Evolutionary conservation across 352 stramenopile genomes (phyloP).

Genomic region (Globisporangium perplexum): DNA sequence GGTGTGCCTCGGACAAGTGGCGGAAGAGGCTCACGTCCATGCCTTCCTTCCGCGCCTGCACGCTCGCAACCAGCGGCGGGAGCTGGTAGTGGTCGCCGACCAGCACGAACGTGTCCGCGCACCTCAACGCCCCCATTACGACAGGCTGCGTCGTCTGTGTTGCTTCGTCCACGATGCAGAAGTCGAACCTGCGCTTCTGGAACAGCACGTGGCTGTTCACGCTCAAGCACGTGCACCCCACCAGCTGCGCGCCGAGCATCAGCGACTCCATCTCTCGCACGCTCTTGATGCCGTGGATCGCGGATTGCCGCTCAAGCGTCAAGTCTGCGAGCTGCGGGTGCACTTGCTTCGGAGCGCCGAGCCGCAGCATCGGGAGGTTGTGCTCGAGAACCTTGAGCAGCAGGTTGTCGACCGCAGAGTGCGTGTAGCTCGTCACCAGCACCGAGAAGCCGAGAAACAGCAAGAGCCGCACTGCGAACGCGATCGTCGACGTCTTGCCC

Average conservation of each 20-base stretch:
- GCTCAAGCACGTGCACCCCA: conserved; percentile 74
- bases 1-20: conserved; percentile 89
- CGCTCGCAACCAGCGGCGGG: conserved; percentile 91
- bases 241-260: conserved; percentile 44
- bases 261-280: conserved; percentile 42
- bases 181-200: conserved; percentile 91
- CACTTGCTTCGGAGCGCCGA: conserved; percentile 69
- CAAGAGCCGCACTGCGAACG: conserved; percentile 91
- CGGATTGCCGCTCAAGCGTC: conserved; percentile 37
- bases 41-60: conserved; percentile 80
- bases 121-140: conserved; percentile 89
- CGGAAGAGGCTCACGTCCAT: conserved; percentile 91
- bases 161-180: conserved; percentile 98
- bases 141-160: conserved; percentile 97
- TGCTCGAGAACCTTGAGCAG: conserved; percentile 88
- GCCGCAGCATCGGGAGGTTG: conserved; percentile 64
- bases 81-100: conserved; percentile 98
- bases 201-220: conserved; percentile 78
- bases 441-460: conserved; percentile 91
- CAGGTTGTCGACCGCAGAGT: conserved; percentile 97
- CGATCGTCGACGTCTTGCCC: conserved; percentile 96
- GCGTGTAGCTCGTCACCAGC: conserved; percentile 96
- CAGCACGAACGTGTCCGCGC: conserved; percentile 93
- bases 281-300: conserved; percentile 22
- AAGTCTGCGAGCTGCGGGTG: conserved; percentile 57